Evolutionary conservation across 768 basidiomycete species (phyloP).

Genomic region (Mycena rebaudengoi): DNA sequence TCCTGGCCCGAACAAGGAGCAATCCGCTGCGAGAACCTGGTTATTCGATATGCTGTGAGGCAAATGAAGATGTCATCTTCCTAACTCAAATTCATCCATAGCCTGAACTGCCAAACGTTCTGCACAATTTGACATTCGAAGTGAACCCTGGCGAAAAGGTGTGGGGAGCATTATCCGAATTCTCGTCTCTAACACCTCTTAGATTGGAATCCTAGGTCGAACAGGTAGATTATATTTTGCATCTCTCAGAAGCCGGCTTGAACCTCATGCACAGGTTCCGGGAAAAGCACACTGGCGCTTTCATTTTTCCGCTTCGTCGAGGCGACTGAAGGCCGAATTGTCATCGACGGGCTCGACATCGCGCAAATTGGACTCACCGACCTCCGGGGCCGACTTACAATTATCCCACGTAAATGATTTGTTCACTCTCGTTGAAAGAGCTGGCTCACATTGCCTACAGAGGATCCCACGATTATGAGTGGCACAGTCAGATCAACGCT

Average conservation of each 20-base stretch:
- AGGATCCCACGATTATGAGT: constrained; percentile 78
- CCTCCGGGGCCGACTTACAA: constrained; percentile 78
- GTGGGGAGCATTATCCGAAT: constrained; percentile 18
- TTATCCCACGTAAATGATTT: constrained; percentile 68
- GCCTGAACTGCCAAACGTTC: constrained; percentile 87
- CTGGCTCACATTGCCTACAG: constrained; percentile 47
- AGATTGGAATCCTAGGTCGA: constrained; percentile 74
- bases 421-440: constrained; percentile 33
- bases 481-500: constrained; percentile 74
- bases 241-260: background rate
- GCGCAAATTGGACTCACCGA: constrained; percentile 83
- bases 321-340: constrained; percentile 76
- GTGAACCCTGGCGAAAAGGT: constrained; percentile 82
- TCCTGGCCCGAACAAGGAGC: constrained; percentile 81
- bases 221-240: constrained; percentile 3
- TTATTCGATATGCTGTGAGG: constrained; percentile 80
- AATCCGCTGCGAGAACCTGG: constrained; percentile 75
- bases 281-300: too few species aligned
- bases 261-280: constrained; percentile 50
- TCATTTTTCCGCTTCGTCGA: constrained; percentile 93
- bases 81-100: constrained; percentile 32
- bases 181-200: background rate
- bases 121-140: constrained; percentile 82
- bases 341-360: constrained; percentile 84
- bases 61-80: constrained; percentile 38